phyloP scores from a whole-genome alignment of 805 yeast genomes.

The Candida parachauliodes region DNA sequence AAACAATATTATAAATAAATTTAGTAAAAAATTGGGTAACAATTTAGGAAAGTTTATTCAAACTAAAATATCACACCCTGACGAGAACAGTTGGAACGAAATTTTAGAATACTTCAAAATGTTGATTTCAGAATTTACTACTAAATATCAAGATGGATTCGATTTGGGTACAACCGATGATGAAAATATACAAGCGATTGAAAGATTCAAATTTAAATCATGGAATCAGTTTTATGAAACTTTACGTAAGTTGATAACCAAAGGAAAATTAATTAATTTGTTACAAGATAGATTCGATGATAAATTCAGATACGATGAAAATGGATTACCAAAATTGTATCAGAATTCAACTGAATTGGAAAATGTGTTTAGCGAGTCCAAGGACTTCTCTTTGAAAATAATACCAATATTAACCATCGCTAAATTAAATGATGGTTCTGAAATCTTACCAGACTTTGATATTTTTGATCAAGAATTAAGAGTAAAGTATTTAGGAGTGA shows the following conservation, averaged over 20 bases:
- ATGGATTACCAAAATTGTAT: constrained; percentile 82
- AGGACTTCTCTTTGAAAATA: constrained; percentile 49
- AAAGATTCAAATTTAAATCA: constrained; percentile 47
- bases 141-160: constrained; percentile 33
- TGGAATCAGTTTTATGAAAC: constrained; percentile 65
- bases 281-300: constrained; percentile 81
- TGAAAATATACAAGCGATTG: constrained; percentile 38
- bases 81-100: constrained; percentile 57
- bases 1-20: constrained; percentile 28
- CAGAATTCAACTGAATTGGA: constrained; percentile 72
- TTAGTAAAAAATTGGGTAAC: constrained; percentile 44
- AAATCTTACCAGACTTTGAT: constrained; percentile 57
- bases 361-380: constrained; percentile 55
- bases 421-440: constrained; percentile 46
- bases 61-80: constrained; percentile 48
- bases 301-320: constrained; percentile 74
- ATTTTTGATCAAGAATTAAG: constrained; percentile 28
- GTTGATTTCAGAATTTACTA: constrained; percentile 8
- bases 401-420: constrained; percentile 63
- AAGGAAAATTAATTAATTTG: constrained; percentile 61
- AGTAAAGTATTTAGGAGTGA: constrained; percentile 16
- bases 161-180: constrained; percentile 54
- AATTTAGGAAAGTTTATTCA: constrained; percentile 50
- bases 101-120: constrained; percentile 43
- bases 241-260: constrained; percentile 59